Conservation (phyloP, 2,329 filamentous ascomycete species). For the Pseudocercospora macadamiae region DNA sequence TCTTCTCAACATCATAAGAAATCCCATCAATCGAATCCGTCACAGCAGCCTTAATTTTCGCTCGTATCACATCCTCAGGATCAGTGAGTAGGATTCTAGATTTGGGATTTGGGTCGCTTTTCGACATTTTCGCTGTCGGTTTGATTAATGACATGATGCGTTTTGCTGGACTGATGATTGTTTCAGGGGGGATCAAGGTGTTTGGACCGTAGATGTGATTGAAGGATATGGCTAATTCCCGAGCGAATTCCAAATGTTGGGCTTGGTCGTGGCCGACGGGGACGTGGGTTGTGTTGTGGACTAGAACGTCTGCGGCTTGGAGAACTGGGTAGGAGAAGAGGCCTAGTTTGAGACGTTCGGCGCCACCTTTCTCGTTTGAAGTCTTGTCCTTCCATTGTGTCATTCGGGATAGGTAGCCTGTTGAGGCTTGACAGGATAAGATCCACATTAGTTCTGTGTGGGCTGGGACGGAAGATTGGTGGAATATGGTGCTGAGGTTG, state of each 20-base stretch:
- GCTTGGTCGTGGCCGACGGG: constrained; percentile 95
- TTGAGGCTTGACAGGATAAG: constrained; percentile 84
- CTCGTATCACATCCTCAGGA: constrained; percentile 61
- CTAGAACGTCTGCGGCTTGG: constrained; percentile 89
- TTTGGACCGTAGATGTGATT: constrained; percentile 69
- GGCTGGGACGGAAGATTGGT: constrained; percentile 66
- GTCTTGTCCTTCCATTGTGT: constrained; percentile 89
- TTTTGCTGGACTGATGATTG: constrained; percentile 76
- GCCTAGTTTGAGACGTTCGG: constrained; percentile 71
- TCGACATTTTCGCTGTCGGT: constrained; percentile 89
- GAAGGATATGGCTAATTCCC: constrained; percentile 84
- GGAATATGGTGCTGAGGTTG: constrained; percentile 75
- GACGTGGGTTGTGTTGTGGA: constrained; percentile 89
- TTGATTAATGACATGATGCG: constrained; percentile 87
- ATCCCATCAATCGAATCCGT: constrained; percentile 74
- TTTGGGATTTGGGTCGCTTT: constrained; percentile 71
- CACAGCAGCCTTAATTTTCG: constrained; percentile 71
- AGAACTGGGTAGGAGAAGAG: constrained; percentile 95
- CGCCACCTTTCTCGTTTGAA: constrained; percentile 46
- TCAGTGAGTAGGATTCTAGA: constrained; percentile 87
- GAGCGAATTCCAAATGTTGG: constrained; percentile 91
- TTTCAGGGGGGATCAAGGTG: constrained; percentile 68
- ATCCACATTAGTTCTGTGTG: constrained; percentile 98
- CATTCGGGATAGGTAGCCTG: constrained; percentile 96
- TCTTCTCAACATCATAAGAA: constrained; percentile 67